Base-by-base conservation (phyloP, 495 filamentous ascomycete species). In the Cladorrhinum samala region DNA sequence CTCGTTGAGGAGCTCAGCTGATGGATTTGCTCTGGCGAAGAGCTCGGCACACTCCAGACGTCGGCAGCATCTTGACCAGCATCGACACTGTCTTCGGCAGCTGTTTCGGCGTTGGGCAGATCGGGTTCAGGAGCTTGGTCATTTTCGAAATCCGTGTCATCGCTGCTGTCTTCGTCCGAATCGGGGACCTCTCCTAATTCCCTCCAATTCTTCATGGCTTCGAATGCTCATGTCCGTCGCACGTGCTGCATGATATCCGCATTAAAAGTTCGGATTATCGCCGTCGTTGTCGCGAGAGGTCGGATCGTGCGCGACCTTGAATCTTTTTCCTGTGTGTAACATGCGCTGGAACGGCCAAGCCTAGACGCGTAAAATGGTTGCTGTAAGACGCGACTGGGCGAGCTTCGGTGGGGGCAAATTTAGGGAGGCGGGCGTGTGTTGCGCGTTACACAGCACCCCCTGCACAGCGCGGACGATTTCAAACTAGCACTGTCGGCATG, bases 131-230 rank as follows among this genome's bases (percentile, higher is more conserved):
- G n/a, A 40, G 42, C 14, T n/a, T 56, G 50, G 17, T 46, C 50
- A 37, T 58, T 33, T 37, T 68, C 62, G 16, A 56, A 64, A 50
- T 74, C 68, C 42, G 62, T 55, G 43, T 69, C 70, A 49, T 77
- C 76, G 57, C 69, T 68, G 25, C 54, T 62, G 42, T 73, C 77
- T 54, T 80, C 77, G 59, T 82, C 77, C 68, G 78, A 80, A 60
- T 79, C 78, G 55, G 77, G 76, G 47, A 82, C 76, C 64, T 74
- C 76, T 60, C 78, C 77, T 64, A 73, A 67, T 70, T 78, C 73
- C 71, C 74, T 80, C 78, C 78, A 82, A 61, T 68, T 70, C 58
- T 63, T 77, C 78, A 81, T 81, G 58, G 54, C 52, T 47, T 57
- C 55, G 36, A 44, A 40, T 55, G 23, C 27, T 55, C 60, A 71